These are phyloP conservation scores for Trichomonascus vanleenenianus DNA, from an alignment of 805 yeast genomes.

Conservation along the genomic window DNA sequence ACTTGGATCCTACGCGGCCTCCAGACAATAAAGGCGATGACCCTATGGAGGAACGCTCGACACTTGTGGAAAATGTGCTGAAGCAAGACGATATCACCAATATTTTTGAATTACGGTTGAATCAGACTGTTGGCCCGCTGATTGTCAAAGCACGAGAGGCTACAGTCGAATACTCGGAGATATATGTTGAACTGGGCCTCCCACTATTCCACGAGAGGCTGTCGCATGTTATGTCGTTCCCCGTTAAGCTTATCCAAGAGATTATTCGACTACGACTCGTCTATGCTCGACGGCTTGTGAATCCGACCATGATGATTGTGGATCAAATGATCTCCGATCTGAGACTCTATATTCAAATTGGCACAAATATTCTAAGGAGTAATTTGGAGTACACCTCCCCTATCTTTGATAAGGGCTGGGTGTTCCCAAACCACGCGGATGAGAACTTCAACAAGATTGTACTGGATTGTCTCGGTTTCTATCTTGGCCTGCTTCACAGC, in stretches of 20 bases:
- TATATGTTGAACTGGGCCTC: constrained; percentile 59
- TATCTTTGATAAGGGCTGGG: constrained; percentile 59
- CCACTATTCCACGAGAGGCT: constrained; percentile 59
- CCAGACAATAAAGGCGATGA: constrained; percentile 20
- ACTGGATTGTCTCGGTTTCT: constrained; percentile 63
- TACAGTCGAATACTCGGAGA: constrained; percentile 50
- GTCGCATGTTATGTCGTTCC: constrained; percentile 55
- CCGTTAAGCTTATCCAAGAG: constrained; percentile 72
- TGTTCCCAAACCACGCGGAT: constrained; percentile 56
- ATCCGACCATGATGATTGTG: constrained; percentile 91
- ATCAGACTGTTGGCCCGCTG: constrained; percentile 70
- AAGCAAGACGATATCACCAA: constrained; percentile 44
- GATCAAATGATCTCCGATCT: constrained; percentile 90
- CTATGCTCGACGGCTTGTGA: constrained; percentile 69
- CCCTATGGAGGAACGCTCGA: constrained; percentile 49
- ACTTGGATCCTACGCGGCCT: constrained; percentile 49
- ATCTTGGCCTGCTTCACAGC: constrained; percentile 60
- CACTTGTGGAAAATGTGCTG: constrained; percentile 76
- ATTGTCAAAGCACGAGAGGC: constrained; percentile 72
- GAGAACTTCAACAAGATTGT: constrained; percentile 58
- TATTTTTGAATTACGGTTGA: constrained; percentile 64
- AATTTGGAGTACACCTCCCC: constrained; percentile 46
- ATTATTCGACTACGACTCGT: constrained; percentile 63
- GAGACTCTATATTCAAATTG: constrained; percentile 64
- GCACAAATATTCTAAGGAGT: constrained; percentile 65